Conservation (phyloP, 176 grass and related monocot species). For the Rhynchospora tenuis region DNA sequence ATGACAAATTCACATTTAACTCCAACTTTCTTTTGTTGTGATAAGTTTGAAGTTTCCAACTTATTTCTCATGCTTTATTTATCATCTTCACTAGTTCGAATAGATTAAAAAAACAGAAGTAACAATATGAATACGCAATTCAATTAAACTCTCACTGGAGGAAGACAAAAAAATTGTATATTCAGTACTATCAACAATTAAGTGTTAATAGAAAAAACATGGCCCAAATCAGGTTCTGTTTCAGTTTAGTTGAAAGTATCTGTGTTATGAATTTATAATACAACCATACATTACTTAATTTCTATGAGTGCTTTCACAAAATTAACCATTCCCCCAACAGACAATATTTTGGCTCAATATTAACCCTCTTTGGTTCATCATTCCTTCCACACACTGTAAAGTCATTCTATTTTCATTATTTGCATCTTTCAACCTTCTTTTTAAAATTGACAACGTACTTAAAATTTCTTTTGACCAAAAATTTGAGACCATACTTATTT, state of each 20-base stretch:
- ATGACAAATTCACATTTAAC: too few relatives aligned
- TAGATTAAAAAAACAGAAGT: too few relatives aligned
- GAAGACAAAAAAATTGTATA: too few relatives aligned
- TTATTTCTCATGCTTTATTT: too few relatives aligned
- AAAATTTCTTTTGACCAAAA: background rate
- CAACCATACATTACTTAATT: background rate
- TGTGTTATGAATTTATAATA: constrained; percentile 2
- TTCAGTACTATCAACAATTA: too few relatives aligned
- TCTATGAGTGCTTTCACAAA: background rate
- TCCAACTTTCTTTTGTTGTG: too few relatives aligned
- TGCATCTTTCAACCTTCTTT: background rate
- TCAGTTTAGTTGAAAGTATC: background rate
- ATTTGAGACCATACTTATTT: background rate
- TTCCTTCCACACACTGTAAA: background rate
- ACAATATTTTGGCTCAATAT: background rate
- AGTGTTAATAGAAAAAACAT: too few relatives aligned
- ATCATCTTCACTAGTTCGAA: too few relatives aligned
- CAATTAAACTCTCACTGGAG: too few relatives aligned
- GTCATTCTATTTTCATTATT: background rate
- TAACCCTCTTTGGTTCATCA: background rate
- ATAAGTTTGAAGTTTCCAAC: too few relatives aligned
- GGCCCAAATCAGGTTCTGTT: background rate
- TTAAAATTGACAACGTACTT: background rate
- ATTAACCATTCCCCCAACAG: background rate
- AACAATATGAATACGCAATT: too few relatives aligned